Conservation (phyloP, 1,139 yeast species). For the Groenewaldozyma auringiensis region DNA sequence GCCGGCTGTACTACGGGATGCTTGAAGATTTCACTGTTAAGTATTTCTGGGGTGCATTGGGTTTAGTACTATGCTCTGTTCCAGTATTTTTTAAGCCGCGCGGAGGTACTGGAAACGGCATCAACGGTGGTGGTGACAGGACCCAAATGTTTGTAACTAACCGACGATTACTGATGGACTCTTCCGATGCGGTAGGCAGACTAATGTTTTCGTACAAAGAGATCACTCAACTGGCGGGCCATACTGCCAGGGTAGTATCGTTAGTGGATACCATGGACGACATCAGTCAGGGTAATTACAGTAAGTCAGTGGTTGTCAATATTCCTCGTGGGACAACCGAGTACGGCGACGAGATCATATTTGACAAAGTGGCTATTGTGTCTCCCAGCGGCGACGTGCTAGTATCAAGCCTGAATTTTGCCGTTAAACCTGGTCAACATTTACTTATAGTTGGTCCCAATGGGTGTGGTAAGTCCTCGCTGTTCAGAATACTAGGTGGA, state of each 20-base stretch:
- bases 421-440: constrained; percentile 75
- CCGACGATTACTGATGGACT: constrained; percentile 73
- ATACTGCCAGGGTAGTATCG: constrained; percentile 66
- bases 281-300: constrained; percentile 36
- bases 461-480: constrained; percentile 90
- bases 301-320: constrained; percentile 27
- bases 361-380: constrained; percentile 64
- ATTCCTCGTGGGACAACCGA: constrained; percentile 24
- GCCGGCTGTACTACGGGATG: constrained; percentile 67
- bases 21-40: constrained; percentile 64
- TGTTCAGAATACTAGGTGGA: constrained; percentile 85
- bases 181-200: constrained; percentile 84
- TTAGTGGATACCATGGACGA: constrained; percentile 59
- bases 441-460: constrained; percentile 89
- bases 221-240: constrained; percentile 77
- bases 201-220: constrained; percentile 80
- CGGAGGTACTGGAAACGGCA: constrained; percentile 26
- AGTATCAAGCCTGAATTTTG: constrained; percentile 58
- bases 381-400: constrained; percentile 81
- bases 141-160: constrained; percentile 72
- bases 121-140: constrained; percentile 25
- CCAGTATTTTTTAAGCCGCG: constrained; percentile 75
- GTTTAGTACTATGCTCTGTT: constrained; percentile 76
- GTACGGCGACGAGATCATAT: constrained; percentile 55
- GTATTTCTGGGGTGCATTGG: constrained; percentile 95